These are phyloP conservation scores for Plasmodium coatneyi DNA, from an alignment of 169 alveolate species.

Conservation along the genomic window DNA sequence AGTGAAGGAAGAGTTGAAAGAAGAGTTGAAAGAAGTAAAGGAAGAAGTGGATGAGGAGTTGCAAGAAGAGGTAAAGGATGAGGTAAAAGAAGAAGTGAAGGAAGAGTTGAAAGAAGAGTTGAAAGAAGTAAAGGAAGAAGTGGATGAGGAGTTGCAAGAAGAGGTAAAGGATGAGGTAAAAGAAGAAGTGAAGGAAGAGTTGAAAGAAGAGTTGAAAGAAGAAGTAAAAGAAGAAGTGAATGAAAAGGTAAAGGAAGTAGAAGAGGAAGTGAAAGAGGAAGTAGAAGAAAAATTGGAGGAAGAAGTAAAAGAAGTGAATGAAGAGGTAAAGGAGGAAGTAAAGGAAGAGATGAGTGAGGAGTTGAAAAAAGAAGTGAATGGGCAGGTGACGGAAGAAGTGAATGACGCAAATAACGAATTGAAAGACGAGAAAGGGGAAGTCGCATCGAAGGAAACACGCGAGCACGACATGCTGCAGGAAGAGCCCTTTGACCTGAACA, in stretches of 20 bases:
- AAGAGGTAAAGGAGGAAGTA: neutral
- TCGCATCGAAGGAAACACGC: neutral
- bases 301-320: neutral
- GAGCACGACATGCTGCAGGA: neutral
- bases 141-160: neutral
- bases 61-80: neutral
- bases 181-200: neutral
- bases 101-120: neutral
- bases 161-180: neutral
- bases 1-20: no score
- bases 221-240: neutral
- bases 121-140: no score
- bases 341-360: neutral
- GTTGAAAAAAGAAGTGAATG: neutral
- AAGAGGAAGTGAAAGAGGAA: neutral
- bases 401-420: neutral
- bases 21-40: neutral
- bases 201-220: neutral
- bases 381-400: neutral
- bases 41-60: neutral
- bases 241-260: neutral
- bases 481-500: constrained; percentile 30
- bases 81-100: neutral
- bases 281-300: neutral
- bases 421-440: neutral